Evolutionary conservation across 2,329 filamentous ascomycete genomes (phyloP).

Genomic region (Stenocarpella maydis): DNA sequence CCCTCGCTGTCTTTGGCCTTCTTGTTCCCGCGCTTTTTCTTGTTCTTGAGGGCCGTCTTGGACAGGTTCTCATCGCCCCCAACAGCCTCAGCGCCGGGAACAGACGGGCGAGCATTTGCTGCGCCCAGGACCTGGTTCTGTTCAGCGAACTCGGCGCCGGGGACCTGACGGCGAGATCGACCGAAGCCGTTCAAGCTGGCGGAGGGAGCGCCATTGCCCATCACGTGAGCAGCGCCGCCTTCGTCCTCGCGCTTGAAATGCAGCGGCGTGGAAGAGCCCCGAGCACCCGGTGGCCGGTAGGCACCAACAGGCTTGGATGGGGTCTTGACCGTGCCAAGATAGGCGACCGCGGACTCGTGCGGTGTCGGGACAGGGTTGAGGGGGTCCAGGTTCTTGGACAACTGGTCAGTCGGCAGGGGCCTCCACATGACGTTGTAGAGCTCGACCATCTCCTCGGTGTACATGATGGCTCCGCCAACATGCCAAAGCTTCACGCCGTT

Average conservation of each 20-base stretch:
- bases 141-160: constrained; percentile 81
- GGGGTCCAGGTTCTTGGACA: constrained; percentile 69
- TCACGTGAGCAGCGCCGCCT: constrained; percentile 83
- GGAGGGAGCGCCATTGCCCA: constrained; percentile 79
- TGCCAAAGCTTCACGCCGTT: constrained; percentile 98
- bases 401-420: constrained; percentile 70
- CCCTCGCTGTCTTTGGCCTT: constrained; percentile 84
- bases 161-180: constrained; percentile 77
- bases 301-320: constrained; percentile 97
- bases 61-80: constrained; percentile 79
- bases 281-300: constrained; percentile 92
- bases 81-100: constrained; percentile 58
- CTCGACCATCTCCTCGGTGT: constrained; percentile 93
- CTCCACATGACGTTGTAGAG: constrained; percentile 92
- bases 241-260: constrained; percentile 98
- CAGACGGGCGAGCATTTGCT: constrained; percentile 61
- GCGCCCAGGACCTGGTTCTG: constrained; percentile 43
- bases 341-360: constrained; percentile 83
- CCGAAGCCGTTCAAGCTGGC: constrained; percentile 77
- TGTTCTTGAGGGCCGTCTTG: constrained; percentile 91
- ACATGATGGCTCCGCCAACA: constrained; percentile 87
- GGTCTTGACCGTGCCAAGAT: constrained; percentile 87
- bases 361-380: constrained; percentile 77
- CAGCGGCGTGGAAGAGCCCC: constrained; percentile 86
- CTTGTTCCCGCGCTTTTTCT: constrained; percentile 95